A percentile compares a stretch with the other conserved stretches of the same genome.
Conservation (phyloP, 2,329 filamentous ascomycete genomes). For the Beauveria asiatica region DNA sequence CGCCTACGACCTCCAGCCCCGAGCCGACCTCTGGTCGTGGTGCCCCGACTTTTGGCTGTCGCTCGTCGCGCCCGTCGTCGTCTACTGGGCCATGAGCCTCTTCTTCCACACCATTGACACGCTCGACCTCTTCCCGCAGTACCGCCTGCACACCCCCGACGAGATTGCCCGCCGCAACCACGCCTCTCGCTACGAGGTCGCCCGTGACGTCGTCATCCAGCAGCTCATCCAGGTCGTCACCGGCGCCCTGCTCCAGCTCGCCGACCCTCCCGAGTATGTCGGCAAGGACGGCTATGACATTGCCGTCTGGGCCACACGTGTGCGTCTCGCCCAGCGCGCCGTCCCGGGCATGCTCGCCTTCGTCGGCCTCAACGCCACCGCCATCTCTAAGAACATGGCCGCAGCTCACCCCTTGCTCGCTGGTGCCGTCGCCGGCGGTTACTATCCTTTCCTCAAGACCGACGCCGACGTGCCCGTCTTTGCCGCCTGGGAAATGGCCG, state of each 20-base stretch:
- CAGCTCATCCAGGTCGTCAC: slow-evolving; percentile 80
- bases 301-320: slow-evolving; percentile 77
- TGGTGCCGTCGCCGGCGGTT: slow-evolving; percentile 67
- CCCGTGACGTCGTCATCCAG: slow-evolving; percentile 85
- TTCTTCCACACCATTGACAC: slow-evolving; percentile 83
- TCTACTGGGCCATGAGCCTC: slow-evolving; percentile 82
- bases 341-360: slow-evolving; percentile 63
- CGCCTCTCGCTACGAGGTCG: slow-evolving; percentile 74
- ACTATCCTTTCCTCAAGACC: slow-evolving; percentile 64
- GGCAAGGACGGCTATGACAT: slow-evolving; percentile 82
- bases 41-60: slow-evolving; percentile 76
- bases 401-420: slow-evolving; percentile 65
- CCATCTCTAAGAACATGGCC: slow-evolving; percentile 67
- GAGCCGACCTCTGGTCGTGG: slow-evolving; percentile 64
- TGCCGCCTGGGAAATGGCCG: slow-evolving; percentile 69
- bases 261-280: slow-evolving; percentile 63
- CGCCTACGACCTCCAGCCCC: slow-evolving; percentile 62
- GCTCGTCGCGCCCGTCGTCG: slow-evolving; percentile 65
- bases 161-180: slow-evolving; percentile 84
- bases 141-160: slow-evolving; percentile 88
- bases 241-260: slow-evolving; percentile 56
- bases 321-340: slow-evolving; percentile 70
- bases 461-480: slow-evolving; percentile 61
- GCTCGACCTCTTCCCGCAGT: slow-evolving; percentile 78
- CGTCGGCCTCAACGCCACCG: slow-evolving; percentile 66